Evolutionary conservation across 2,329 filamentous ascomycete genomes (phyloP), one percentile per base, ranked within the genome.

Genomic region (Hypomyces rosellus): DNA sequence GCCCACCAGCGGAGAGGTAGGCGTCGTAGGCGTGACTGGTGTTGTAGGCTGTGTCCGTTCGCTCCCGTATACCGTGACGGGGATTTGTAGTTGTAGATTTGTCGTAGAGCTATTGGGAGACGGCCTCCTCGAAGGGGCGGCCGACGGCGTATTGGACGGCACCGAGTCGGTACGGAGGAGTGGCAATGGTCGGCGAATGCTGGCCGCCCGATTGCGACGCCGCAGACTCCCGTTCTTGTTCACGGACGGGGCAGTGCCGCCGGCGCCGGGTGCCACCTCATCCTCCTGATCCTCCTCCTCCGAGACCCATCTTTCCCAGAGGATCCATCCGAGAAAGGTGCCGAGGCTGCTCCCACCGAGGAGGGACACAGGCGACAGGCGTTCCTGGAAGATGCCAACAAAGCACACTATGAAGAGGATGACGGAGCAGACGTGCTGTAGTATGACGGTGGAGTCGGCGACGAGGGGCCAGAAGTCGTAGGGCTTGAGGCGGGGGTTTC

Each of bases 391-490:
- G 54, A 99, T 99, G 48, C 84, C 89, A 14, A 91, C 84, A 65
- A 99, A 99, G 69, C 88, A 95, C 57, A 92, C 91, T 54, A 95
- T 81, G 64, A 97, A 99, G 50, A 99, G 92, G 48, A 88, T 87
- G 54, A 97, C 91, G 7, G 89, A 95, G 67, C 89, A 95, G 45
- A 97, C 87, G 67, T 99, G 93, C 68, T 99, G 93, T 15, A 97
- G 88, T 58, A 99, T 96, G 52, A 97, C 89, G 3, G 92, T 96
- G 13, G 89, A 92, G 67, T 97, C 92, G 51, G 89, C 88, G 46
- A 97, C 90, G 34, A 99, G 77, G 8, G 91, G 89, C 92, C 93
- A 99, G 69, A 99, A 99, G 63, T 97, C 91, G 68, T 99, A 99
- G 0, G 92, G 92, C 58, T 93, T 86, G 47, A 97, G 80, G 38